A percentile compares a stretch with the other conserved stretches of the same genome.
These are phyloP conservation scores for Sphagnurus paluster DNA, from an alignment of 1,284 basidiomycete species.

Conservation along the genomic window DNA sequence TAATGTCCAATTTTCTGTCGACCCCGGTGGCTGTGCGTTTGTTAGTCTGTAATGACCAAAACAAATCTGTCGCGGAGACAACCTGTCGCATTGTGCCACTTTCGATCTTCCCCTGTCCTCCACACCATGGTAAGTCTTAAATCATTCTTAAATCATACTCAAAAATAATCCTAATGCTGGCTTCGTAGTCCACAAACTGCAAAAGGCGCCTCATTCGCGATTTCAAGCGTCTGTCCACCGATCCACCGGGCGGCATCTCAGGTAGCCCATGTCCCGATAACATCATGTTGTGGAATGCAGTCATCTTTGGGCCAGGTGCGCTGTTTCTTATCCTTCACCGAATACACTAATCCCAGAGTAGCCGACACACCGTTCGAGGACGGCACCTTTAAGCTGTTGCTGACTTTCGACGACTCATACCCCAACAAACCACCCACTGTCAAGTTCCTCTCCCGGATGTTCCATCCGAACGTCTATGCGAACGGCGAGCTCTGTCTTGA, in stretches of 20 bases:
- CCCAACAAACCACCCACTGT: conserved; percentile 98
- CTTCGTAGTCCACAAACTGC: conserved; percentile 79
- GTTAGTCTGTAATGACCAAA: no score
- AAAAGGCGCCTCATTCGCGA: conserved; percentile 91
- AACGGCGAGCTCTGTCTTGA: conserved; percentile 98
- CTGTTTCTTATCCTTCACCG: conserved; percentile 10
- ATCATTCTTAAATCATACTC: not conserved
- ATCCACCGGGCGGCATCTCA: conserved; percentile 94
- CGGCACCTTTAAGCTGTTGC: conserved; percentile 94
- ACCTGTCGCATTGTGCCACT: not conserved
- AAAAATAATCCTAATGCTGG: conserved; percentile 5
- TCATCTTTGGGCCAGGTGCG: conserved; percentile 96
- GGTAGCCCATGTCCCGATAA: conserved; percentile 97
- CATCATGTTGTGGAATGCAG: conserved; percentile 99
- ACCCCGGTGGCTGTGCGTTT: no score
- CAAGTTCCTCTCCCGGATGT: conserved; percentile 97
- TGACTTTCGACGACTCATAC: conserved; percentile 97
- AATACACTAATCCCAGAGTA: conserved; percentile 30
- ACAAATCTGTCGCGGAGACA: not conserved
- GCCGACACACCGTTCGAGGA: conserved; percentile 99
- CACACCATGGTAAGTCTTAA: conserved; percentile 11
- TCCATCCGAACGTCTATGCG: conserved; percentile 98
- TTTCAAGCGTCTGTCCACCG: conserved; percentile 92
- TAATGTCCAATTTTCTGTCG: no score
- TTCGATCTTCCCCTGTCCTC: not conserved